These are phyloP conservation scores for Flaveria brownii DNA, from an alignment of 129 eudicot genomes.

Conservation along the genomic window DNA sequence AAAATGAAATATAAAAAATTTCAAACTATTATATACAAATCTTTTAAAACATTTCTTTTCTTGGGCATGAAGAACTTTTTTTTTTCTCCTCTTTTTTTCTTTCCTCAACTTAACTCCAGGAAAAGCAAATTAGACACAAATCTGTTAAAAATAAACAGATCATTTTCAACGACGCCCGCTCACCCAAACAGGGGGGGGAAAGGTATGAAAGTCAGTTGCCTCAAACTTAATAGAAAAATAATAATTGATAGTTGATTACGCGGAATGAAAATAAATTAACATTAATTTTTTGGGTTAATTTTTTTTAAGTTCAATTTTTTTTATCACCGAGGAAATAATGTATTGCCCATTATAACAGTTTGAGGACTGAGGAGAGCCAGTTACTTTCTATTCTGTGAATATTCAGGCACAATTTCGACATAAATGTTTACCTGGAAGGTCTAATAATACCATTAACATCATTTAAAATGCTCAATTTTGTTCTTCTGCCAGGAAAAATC, in stretches of 20 bases:
- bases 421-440: slow-evolving; percentile 70
- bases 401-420: not conserved
- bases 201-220: not conserved
- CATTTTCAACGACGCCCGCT: not conserved
- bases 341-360: not conserved
- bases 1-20: not conserved
- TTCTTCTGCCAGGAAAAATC: slow-evolving; percentile 65
- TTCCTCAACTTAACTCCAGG: not conserved
- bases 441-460: slow-evolving; percentile 68
- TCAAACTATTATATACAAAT: not conserved
- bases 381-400: not conserved
- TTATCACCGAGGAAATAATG: not conserved
- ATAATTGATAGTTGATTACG: not conserved
- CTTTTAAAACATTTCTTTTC: not conserved
- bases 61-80: not conserved
- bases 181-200: not conserved
- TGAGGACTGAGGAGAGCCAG: not conserved
- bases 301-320: not conserved
- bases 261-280: not conserved
- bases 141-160: not conserved
- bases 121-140: not conserved
- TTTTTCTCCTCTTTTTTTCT: not conserved
- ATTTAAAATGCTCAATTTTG: slow-evolving; percentile 54
- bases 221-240: not conserved
- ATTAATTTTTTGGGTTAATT: not conserved